These are phyloP conservation scores for Fusarium torreyae DNA, from an alignment of 2,329 filamentous ascomycete species.

Conservation along the genomic window DNA sequence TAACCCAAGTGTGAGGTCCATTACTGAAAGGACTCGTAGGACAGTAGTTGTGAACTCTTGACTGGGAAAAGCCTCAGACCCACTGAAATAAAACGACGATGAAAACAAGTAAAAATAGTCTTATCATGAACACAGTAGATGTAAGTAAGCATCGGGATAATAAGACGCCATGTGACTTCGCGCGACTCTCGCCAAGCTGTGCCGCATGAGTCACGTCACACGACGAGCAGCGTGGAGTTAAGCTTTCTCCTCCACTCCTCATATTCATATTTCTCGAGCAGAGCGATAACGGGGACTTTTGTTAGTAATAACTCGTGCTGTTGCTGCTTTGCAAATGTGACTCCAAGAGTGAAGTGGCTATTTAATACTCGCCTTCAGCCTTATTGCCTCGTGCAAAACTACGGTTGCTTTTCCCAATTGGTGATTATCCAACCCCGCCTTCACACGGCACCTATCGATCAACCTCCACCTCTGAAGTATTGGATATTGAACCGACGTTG, in stretches of 20 bases:
- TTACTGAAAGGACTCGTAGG: too few relatives aligned
- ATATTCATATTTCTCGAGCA: not conserved
- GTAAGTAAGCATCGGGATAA: slow-evolving; percentile 28
- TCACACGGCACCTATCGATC: slow-evolving; percentile 4
- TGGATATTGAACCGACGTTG: slow-evolving; percentile 5
- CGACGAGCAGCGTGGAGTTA: slow-evolving; percentile 21
- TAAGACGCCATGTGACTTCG: slow-evolving; percentile 51
- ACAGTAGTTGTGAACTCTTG: too few relatives aligned
- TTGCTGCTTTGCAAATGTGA: slow-evolving; percentile 15
- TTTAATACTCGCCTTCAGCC: not conserved
- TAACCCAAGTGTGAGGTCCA: not conserved
- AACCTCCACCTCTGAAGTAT: slow-evolving; percentile 19
- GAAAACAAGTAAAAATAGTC: not conserved
- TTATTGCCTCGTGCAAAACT: slow-evolving; percentile 5
- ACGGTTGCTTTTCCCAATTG: slow-evolving; percentile 15
- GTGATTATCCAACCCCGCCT: slow-evolving; percentile 28
- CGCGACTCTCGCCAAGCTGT: slow-evolving; percentile 48
- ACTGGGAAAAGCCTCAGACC: too few relatives aligned
- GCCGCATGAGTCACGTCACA: slow-evolving; percentile 49
- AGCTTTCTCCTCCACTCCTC: not conserved
- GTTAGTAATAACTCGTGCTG: slow-evolving; percentile 3
- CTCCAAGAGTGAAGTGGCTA: not conserved
- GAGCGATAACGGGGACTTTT: slow-evolving; percentile 37
- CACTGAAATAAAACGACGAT: not conserved
- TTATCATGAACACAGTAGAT: slow-evolving; percentile 12